phyloP scores from a whole-genome alignment of 805 yeast genomes.

The Nadsonia fulvescens region DNA sequence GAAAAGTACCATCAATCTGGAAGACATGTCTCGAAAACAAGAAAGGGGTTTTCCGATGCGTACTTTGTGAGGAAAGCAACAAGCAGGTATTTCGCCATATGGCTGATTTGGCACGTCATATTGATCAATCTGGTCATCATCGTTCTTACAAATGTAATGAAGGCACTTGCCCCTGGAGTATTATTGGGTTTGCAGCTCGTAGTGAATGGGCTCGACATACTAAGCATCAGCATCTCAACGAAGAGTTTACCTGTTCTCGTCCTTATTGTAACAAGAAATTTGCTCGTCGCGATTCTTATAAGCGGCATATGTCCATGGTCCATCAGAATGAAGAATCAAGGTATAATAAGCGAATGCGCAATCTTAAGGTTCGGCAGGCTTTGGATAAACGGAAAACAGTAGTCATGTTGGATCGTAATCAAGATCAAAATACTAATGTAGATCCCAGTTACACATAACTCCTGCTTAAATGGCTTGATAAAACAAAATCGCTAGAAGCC shows the following conservation, averaged over 20 bases:
- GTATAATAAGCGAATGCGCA: conserved; percentile 20
- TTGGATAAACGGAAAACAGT: too few species aligned
- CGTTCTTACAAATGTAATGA: conserved; percentile 21
- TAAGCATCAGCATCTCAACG: conserved; percentile 14
- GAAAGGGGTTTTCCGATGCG: too few species aligned
- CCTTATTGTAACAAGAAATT: conserved; percentile 13
- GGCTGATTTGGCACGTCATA: conserved; percentile 21
- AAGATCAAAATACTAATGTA: too few species aligned
- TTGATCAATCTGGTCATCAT: conserved; percentile 17
- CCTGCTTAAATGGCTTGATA: too few species aligned
- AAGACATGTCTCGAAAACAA: too few species aligned
- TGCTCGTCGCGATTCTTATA: conserved; percentile 18
- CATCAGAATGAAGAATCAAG: conserved; percentile 25
- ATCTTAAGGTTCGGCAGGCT: too few species aligned
- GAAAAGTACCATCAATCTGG: too few species aligned
- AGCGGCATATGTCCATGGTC: conserved; percentile 20
- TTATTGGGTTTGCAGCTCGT: conserved; percentile 22
- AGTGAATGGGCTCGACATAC: conserved; percentile 22
- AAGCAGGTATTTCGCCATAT: too few species aligned
- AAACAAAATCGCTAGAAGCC: too few species aligned
- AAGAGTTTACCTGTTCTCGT: conserved; percentile 10
- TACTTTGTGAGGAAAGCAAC: too few species aligned
- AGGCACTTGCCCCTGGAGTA: conserved; percentile 24
- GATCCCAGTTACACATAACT: too few species aligned
- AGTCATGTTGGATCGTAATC: too few species aligned